These are phyloP conservation scores for Acacia concinna DNA, from an alignment of 331 rosid species.

Conservation along the genomic window DNA sequence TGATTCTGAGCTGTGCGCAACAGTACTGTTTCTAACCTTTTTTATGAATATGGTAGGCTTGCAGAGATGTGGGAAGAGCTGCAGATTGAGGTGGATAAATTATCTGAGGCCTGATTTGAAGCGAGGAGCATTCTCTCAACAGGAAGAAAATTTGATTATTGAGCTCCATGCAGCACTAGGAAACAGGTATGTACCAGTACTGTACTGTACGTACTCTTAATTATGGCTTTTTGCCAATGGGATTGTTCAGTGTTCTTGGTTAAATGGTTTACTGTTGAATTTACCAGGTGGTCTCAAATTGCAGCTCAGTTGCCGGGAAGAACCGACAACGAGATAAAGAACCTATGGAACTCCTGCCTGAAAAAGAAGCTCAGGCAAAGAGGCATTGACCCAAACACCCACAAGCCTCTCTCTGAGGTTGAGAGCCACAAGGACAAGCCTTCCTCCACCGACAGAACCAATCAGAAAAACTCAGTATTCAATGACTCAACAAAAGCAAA, in stretches of 20 bases:
- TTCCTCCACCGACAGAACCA: constrained; percentile 44
- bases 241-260: background rate
- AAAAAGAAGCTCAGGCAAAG: constrained; percentile 89
- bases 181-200: constrained; percentile 55
- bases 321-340: constrained; percentile 92
- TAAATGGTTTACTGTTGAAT: background rate
- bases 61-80: constrained; percentile 95
- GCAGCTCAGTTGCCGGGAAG: constrained; percentile 94
- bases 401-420: constrained; percentile 62
- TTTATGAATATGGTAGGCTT: constrained; percentile 48
- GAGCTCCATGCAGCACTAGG: constrained; percentile 91
- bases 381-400: constrained; percentile 94
- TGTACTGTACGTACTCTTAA: background rate
- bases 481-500: constrained; percentile 32
- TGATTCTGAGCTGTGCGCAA: background rate
- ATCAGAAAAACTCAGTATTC: background rate
- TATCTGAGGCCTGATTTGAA: constrained; percentile 95
- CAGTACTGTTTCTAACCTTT: background rate
- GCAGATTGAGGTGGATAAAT: constrained; percentile 95
- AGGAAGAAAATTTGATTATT: constrained; percentile 80
- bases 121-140: constrained; percentile 89
- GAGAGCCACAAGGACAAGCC: constrained; percentile 43
- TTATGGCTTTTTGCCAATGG: background rate
- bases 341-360: constrained; percentile 86
- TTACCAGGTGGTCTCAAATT: constrained; percentile 89